These are phyloP conservation scores for Eucalyptus grandis DNA, from an alignment of 345 rosid genomes.

Conservation along the genomic window DNA sequence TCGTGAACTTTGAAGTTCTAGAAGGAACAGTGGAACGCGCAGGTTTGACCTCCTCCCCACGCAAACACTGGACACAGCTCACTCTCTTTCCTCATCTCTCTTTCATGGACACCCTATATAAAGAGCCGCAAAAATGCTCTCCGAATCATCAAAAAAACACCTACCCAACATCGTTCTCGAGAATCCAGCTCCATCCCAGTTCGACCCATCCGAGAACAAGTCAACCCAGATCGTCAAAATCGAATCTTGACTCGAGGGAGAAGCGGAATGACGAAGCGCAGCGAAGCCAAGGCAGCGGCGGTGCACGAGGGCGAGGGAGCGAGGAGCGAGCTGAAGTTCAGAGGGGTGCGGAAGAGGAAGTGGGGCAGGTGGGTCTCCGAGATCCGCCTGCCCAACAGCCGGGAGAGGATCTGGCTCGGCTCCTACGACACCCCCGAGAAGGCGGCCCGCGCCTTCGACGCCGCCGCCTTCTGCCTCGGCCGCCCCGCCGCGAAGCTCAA, in stretches of 20 bases:
- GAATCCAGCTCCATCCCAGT: not conserved
- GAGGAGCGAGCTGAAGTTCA: not conserved
- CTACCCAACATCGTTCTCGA: not conserved
- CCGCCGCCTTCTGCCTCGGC: conserved; percentile 6
- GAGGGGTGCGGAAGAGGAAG: conserved; percentile 11
- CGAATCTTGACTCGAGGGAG: not conserved
- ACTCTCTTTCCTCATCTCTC: not conserved
- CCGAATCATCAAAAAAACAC: not conserved
- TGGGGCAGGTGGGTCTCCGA: conserved; percentile 15
- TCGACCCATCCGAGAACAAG: not conserved
- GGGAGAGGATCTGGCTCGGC: conserved; percentile 6
- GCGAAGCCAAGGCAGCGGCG: not conserved
- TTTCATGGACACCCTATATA: not conserved
- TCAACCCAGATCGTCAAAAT: not conserved
- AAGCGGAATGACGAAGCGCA: not conserved
- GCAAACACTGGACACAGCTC: not conserved
- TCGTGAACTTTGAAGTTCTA: not conserved
- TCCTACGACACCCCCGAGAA: conserved; percentile 7
- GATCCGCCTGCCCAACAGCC: conserved; percentile 1
- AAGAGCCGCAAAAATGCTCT: not conserved
- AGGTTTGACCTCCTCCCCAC: not conserved
- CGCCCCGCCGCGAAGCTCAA: conserved; percentile 2
- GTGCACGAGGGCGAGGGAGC: not conserved
- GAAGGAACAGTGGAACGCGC: not conserved
- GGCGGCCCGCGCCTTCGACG: conserved; percentile 16